phyloP scores from a whole-genome alignment of 306 rosid species.

The Sesbania bispinosa region DNA sequence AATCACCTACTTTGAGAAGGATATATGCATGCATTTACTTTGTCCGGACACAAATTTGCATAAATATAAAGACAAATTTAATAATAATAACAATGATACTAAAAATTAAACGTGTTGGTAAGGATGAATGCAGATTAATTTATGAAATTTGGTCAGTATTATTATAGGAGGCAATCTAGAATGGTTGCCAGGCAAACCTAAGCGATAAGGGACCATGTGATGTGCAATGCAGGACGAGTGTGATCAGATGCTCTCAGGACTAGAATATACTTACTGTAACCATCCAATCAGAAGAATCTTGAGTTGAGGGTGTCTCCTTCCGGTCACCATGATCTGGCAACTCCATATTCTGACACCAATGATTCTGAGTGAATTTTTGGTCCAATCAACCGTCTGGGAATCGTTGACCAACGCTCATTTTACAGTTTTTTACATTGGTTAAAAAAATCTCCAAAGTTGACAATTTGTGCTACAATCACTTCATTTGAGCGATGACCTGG shows the following conservation, averaged over 20 bases:
- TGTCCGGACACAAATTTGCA: background rate
- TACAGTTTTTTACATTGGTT: background rate
- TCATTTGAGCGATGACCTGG: no score
- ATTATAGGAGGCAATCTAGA: background rate
- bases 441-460: background rate
- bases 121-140: no score
- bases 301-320: no score
- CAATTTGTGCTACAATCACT: no score
- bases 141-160: background rate
- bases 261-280: background rate
- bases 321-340: slow-evolving; percentile 13
- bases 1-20: background rate
- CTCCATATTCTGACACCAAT: slow-evolving; percentile 6
- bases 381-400: background rate
- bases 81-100: background rate
- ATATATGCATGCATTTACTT: background rate
- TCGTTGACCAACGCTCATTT: background rate
- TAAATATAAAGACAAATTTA: background rate
- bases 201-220: background rate
- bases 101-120: no score
- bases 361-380: background rate
- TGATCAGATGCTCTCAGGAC: background rate
- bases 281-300: background rate
- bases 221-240: background rate
- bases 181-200: background rate